Conservation (phyloP, 768 basidiomycete species). For the Hemileccinum rubropunctum region DNA sequence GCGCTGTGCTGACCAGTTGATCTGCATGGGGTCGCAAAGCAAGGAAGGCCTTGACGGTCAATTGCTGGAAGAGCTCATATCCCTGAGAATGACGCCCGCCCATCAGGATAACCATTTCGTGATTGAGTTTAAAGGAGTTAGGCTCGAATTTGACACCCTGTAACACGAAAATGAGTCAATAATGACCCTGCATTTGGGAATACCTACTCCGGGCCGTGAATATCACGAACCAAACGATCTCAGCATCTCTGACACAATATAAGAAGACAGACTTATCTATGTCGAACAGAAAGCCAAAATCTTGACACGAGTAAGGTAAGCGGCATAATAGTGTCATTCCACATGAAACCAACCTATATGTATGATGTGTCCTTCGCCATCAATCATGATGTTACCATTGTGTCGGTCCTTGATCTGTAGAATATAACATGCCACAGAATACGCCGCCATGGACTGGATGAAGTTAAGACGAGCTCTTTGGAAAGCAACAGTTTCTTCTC, state of each 20-base stretch:
- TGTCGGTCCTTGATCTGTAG: slow-evolving; percentile 98
- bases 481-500: slow-evolving; percentile 84
- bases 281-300: slow-evolving; percentile 95
- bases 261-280: slow-evolving; percentile 77
- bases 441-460: slow-evolving; percentile 98
- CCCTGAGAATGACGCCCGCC: slow-evolving; percentile 93
- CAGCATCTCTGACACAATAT: slow-evolving; percentile 15
- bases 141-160: slow-evolving; percentile 99
- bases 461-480: slow-evolving; percentile 93
- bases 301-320: slow-evolving; percentile 38
- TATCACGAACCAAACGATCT: slow-evolving; percentile 24
- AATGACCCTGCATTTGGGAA: background rate
- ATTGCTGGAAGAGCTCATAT: slow-evolving; percentile 89
- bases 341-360: slow-evolving; percentile 71
- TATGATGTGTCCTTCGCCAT: slow-evolving; percentile 94
- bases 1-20: slow-evolving; percentile 83
- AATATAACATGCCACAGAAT: slow-evolving; percentile 97
- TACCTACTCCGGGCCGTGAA: slow-evolving; percentile 61
- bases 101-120: slow-evolving; percentile 98
- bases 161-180: slow-evolving; percentile 8
- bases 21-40: slow-evolving; percentile 94
- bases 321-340: background rate
- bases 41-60: slow-evolving; percentile 95
- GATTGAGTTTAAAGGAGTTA: slow-evolving; percentile 95
- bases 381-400: slow-evolving; percentile 99